These are phyloP conservation scores for Boletellus ananiceps DNA, from an alignment of 768 basidiomycete genomes.

Conservation along the genomic window DNA sequence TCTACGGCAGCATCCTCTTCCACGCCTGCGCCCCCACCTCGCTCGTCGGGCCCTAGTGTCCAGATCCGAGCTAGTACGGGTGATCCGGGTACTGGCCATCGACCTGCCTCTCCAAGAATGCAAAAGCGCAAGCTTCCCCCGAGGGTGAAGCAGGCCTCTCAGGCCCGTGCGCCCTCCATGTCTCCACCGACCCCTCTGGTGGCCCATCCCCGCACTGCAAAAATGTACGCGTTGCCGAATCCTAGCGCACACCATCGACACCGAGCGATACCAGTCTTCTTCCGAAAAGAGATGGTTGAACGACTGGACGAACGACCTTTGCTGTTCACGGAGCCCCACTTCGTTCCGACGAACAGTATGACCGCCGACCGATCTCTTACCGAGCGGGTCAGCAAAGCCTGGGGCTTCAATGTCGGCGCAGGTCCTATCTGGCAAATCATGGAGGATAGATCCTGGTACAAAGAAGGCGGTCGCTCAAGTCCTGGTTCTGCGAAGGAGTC, in stretches of 20 bases:
- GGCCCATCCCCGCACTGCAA: constrained; percentile 15
- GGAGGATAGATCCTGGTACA: constrained; percentile 77
- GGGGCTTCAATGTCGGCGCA: constrained; percentile 68
- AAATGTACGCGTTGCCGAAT: constrained; percentile 56
- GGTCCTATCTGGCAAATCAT: constrained; percentile 77
- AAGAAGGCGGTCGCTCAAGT: constrained; percentile 44
- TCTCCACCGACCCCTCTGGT: constrained; percentile 1
- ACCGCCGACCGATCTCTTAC: constrained; percentile 44
- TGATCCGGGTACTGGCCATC: neutral
- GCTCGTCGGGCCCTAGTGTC: too few relatives aligned
- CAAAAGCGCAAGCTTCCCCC: constrained; percentile 22
- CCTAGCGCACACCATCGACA: constrained; percentile 73
- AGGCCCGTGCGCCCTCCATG: constrained; percentile 1
- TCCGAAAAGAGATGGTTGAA: constrained; percentile 48
- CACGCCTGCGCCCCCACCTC: neutral
- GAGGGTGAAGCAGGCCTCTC: constrained; percentile 4
- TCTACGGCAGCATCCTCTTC: neutral
- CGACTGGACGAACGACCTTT: constrained; percentile 49
- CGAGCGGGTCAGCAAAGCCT: constrained; percentile 58
- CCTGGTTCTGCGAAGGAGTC: constrained; percentile 38
- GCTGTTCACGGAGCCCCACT: constrained; percentile 43
- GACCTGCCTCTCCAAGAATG: constrained; percentile 6
- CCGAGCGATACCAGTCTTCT: constrained; percentile 58
- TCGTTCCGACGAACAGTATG: constrained; percentile 52
- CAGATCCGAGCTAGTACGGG: neutral